Evolutionary conservation across 2,329 filamentous ascomycete species (phyloP).

Genomic region (Aspergillus alliaceus): DNA sequence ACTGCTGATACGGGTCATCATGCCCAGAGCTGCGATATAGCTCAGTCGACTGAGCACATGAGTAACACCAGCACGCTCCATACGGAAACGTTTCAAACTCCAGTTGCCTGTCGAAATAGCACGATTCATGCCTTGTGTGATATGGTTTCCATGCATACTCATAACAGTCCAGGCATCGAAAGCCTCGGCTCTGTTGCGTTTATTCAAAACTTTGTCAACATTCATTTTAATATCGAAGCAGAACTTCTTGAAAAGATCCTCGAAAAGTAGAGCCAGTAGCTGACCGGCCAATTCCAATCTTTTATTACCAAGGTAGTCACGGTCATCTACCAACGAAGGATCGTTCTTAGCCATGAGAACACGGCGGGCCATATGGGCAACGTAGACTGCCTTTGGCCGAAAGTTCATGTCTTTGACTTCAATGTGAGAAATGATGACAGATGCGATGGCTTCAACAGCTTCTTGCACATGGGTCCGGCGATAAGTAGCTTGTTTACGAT

Average conservation of each 20-base stretch:
- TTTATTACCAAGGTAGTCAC: slow-evolving; percentile 98
- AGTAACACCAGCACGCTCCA: slow-evolving; percentile 95
- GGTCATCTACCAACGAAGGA: slow-evolving; percentile 84
- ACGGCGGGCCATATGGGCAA: slow-evolving; percentile 95
- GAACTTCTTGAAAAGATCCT: slow-evolving; percentile 97
- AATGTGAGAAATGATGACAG: slow-evolving; percentile 92
- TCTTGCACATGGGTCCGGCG: slow-evolving; percentile 84
- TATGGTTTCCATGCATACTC: slow-evolving; percentile 78
- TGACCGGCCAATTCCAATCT: slow-evolving; percentile 92
- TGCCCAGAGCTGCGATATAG: slow-evolving; percentile 93
- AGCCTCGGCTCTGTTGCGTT: slow-evolving; percentile 82
- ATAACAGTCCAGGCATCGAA: slow-evolving; percentile 87
- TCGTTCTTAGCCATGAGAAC: slow-evolving; percentile 94
- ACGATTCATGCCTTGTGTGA: slow-evolving; percentile 89
- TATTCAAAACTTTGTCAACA: slow-evolving; percentile 94
- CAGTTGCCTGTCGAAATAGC: slow-evolving; percentile 98
- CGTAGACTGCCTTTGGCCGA: slow-evolving; percentile 92
- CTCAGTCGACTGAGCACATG: slow-evolving; percentile 93
- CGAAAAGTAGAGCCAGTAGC: slow-evolving; percentile 88
- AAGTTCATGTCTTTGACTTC: slow-evolving; percentile 90
- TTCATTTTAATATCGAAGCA: slow-evolving; percentile 84
- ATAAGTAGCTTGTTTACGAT: slow-evolving; percentile 60
- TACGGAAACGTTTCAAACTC: slow-evolving; percentile 96
- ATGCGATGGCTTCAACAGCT: slow-evolving; percentile 86
- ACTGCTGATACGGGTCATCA: slow-evolving; percentile 99